Base-by-base conservation (phyloP, 352 stramenopile genomes). In the Thraustochytrium striatum region DNA sequence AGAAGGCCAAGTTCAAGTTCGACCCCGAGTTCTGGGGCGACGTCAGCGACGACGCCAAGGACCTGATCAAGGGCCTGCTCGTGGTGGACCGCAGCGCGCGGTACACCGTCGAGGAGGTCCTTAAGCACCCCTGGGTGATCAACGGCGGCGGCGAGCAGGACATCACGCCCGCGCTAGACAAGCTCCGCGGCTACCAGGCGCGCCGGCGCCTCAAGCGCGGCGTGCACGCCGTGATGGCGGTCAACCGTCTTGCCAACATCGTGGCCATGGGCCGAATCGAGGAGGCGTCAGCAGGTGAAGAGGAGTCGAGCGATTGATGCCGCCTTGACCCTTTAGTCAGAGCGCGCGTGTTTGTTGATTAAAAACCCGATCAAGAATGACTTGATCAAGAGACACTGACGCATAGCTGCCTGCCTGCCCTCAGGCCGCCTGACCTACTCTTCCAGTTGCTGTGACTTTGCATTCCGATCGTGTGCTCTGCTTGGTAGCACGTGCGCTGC, bases 21-120 rank as follows among this genome's bases (percentile, higher is more conserved):
- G 88, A 95, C 68, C 89, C 91, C 21, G 44, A 69, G 38, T 96
- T 96, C 85, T 97, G 93, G 93, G 89, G 93, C 82, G 87, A 94
- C 79, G 89, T 98, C 16, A 96, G 89, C 38, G 91, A 93, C 57
- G 87, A 96, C 28, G 92, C 92, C 57, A 97, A 98, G 84, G 92
- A 97, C 65, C 83, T 90, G 19, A 89, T 90, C 59, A 58, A 68
- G 35, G 65, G 82, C 50, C 65, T 86, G 21, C 65, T 86, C 21
- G 65, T 68, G 25, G 82, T 86, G 21, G 82, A 86, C 73, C 83
- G 79, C 5, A 65, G 50, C 32, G 35, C 69, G 30, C 81, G 83
- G 43, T 80, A 79, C 62, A 82, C 78, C 50, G 72, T 61, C 21
- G 68, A 83, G 33, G 79, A 94, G 5, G 89, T 92, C 72, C 87